phyloP scores from a whole-genome alignment of 805 yeast genomes.

The Zygoascus biomembranicola region DNA sequence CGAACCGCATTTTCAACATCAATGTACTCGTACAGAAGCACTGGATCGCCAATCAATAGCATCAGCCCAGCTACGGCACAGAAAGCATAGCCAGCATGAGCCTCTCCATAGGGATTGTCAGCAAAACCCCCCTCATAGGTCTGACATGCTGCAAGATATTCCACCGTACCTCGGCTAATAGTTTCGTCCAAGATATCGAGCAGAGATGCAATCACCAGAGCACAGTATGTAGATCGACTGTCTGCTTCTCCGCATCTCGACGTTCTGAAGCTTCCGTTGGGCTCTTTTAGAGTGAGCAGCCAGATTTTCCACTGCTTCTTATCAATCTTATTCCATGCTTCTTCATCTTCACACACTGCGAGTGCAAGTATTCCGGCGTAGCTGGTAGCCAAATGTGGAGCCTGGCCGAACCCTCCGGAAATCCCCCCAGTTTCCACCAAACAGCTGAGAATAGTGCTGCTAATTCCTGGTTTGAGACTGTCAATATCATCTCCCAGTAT shows the following conservation, averaged over 20 bases:
- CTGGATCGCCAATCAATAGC: slow-evolving; percentile 35
- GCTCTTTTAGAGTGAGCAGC: slow-evolving; percentile 54
- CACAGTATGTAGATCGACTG: slow-evolving; percentile 77
- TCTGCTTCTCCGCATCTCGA: slow-evolving; percentile 77
- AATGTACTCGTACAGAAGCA: slow-evolving; percentile 29
- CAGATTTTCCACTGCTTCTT: slow-evolving; percentile 43
- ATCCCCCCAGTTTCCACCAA: slow-evolving; percentile 50
- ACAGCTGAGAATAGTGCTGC: slow-evolving; percentile 27
- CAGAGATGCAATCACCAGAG: slow-evolving; percentile 60
- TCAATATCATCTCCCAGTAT: slow-evolving; percentile 33
- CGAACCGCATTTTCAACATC: slow-evolving; percentile 41
- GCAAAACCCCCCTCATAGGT: slow-evolving; percentile 95
- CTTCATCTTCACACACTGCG: slow-evolving; percentile 39
- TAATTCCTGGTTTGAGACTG: slow-evolving; percentile 19
- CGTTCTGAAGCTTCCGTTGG: slow-evolving; percentile 72
- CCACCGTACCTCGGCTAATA: slow-evolving; percentile 42
- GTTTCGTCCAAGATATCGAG: slow-evolving; percentile 57
- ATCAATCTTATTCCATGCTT: slow-evolving; percentile 38
- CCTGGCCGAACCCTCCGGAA: slow-evolving; percentile 78
- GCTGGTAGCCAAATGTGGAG: slow-evolving; percentile 76
- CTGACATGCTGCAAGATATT: slow-evolving; percentile 67
- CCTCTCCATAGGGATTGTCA: slow-evolving; percentile 76
- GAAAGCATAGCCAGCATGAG: slow-evolving; percentile 95
- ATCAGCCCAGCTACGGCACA: slow-evolving; percentile 71
- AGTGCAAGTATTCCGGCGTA: slow-evolving; percentile 70